Conservation (phyloP, 768 basidiomycete genomes). For the Leccinum fibrillosum region DNA sequence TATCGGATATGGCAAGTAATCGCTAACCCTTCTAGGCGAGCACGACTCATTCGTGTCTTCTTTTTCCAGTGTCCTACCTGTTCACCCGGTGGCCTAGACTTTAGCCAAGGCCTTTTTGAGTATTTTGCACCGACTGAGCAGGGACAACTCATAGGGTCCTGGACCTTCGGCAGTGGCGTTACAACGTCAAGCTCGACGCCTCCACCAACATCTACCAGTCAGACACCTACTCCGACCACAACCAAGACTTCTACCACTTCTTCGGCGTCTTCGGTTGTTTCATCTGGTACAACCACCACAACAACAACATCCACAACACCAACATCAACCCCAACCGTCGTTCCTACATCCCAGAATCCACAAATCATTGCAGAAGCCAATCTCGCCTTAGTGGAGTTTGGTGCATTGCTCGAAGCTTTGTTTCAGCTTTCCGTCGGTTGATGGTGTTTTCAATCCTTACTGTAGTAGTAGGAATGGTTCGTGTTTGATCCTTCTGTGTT, state of each 20-base stretch:
- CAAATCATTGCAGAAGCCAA: constrained; percentile 23
- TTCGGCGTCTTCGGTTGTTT: constrained; percentile 3
- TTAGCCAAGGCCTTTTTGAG: constrained; percentile 44
- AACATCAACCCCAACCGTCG: constrained; percentile 5
- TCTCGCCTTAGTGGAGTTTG: constrained; percentile 25
- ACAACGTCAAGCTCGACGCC: constrained; percentile 20
- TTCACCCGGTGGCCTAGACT: constrained; percentile 40
- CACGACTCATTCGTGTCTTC: not conserved
- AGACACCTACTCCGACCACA: constrained; percentile 18
- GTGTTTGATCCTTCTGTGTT: not conserved
- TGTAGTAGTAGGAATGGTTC: not conserved
- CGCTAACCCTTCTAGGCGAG: not conserved
- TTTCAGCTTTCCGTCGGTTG: constrained; percentile 1
- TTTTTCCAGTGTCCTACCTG: constrained; percentile 39
- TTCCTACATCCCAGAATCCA: constrained; percentile 18
- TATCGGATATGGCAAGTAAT: constrained; percentile 42
- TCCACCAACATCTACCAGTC: constrained; percentile 19
- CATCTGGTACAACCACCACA: not conserved
- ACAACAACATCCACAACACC: constrained; percentile 9
- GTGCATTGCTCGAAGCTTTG: constrained; percentile 18
- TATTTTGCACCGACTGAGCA: constrained; percentile 33
- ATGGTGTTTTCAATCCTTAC: not conserved
- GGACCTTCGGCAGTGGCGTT: constrained; percentile 35
- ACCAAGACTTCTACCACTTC: constrained; percentile 11
- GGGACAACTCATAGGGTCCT: constrained; percentile 40